Evolutionary conservation across 2,329 filamentous ascomycete species (phyloP), one percentile per base, ranked within the genome.

Genomic region (Hymenoscyphus linearis): DNA sequence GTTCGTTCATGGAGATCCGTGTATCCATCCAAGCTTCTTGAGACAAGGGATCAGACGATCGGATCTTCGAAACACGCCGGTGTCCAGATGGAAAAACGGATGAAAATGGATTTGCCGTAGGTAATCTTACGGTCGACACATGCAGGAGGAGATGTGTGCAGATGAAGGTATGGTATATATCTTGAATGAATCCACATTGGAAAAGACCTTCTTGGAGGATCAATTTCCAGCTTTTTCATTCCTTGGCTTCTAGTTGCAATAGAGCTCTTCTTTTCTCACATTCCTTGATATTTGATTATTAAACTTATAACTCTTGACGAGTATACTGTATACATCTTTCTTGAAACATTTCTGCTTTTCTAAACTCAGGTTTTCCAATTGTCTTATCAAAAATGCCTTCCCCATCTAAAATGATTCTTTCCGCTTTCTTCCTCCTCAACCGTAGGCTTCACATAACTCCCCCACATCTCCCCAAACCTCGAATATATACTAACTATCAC

Each of bases 401-500:
- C n/a, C 9, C 31, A 9, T 57, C 35, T 31, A 57, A 52, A 22
- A 60, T 53, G 25, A 26, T 60, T 36, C 31, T 60, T 26, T 60
- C 59, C 54, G 35, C 53, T 25, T 60, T 60, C 59, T 10, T 60
- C 27, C 25, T 55, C 54, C 44, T 60, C 44, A 60, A 60, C 47
- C 31, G 57, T 58, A 25, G 25, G 57, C 25, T 56, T 56, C 37
- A 27, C 44, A 5, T n/a, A n/a, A n/a, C n/a, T n/a, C n/a, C n/a
- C n/a, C 27, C 31, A 13, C 13, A 10, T 40, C 22, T 47, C 25
- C 14, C 55, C 18, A 14, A 13, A 4, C 14, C 4, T 14, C 26
- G 4, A 47, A 31, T 47, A 13, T 10, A 25, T 50, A 27, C 26
- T 57, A 50, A 57, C 16, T 13, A 47, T 3, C 10, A 5, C 16